Percentiles rank a stretch among this genome's conserved stretches.
Conservation (phyloP, 148 eudicot species). For the Suaeda aralocaspica region DNA sequence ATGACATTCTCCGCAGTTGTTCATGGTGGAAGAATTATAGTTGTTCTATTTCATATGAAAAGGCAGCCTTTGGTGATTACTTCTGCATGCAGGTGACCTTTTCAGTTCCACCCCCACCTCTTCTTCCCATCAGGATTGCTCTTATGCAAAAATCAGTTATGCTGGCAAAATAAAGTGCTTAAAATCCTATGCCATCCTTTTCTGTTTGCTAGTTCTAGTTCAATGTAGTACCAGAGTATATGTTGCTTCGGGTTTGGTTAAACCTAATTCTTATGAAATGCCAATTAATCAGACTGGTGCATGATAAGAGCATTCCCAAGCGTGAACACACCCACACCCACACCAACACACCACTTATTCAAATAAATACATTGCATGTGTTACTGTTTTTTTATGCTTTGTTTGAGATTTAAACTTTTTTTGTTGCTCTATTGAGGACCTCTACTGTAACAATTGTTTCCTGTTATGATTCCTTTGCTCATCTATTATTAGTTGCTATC, state of each 20-base stretch:
- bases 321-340: too few species aligned
- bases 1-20: slow-evolving; percentile 51
- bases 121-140: not conserved
- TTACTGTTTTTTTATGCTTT: too few species aligned
- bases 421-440: too few species aligned
- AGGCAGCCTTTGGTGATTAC: slow-evolving; percentile 42
- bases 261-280: too few species aligned
- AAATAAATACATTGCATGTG: too few species aligned
- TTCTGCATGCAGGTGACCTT: slow-evolving; percentile 87
- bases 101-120: not conserved
- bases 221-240: not conserved
- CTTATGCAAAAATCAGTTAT: not conserved
- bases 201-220: not conserved
- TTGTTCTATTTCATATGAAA: slow-evolving; percentile 55
- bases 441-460: not conserved
- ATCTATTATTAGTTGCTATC: not conserved
- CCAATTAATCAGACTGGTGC: too few species aligned
- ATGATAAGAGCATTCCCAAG: too few species aligned
- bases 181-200: not conserved
- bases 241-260: too few species aligned
- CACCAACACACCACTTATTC: too few species aligned
- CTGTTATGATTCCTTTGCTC: not conserved
- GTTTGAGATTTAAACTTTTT: too few species aligned
- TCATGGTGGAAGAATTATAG: slow-evolving; percentile 76
- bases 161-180: not conserved